Evolutionary conservation across 163 green algal species (phyloP), one percentile per base, ranked within the genome.

Genomic region (Volvox carteri): DNA sequence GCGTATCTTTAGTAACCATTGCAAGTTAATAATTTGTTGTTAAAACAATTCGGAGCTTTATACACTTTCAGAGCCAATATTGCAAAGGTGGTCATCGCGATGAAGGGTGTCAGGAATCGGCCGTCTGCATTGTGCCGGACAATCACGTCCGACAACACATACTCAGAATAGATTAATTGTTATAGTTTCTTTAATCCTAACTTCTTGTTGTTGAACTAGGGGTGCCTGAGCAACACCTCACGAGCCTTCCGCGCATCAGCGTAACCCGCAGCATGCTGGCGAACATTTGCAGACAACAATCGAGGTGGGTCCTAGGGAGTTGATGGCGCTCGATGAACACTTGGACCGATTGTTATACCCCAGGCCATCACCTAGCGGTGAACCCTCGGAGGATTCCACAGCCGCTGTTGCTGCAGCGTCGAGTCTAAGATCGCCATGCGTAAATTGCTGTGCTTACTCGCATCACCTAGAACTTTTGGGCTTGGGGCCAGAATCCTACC

Each of bases 241-340:
- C 70, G 39, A 54, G 25, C 70, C 37, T 18, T 42, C 39, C 1
- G 1, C 9, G 46, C 65, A 39, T 75, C 30, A n/a, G n/a, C n/a
- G 8, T 75, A 48, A 21, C 21, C 65, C 65, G 30, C 73, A 86
- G 8, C 25, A 86, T 86, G 78, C 78, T 86, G 25, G 37, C 78
- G 14, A 86, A 56, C 39, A 62, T 86, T 33, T 76, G 52, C 78
- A 60, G 56, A 39, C 78, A 86, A 37, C 75, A 84, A 30, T 75
- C 78, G 21, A 60, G 78, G 78, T 86, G 28, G 30, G 75, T 80
- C 25, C 23, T 35, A 39, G 39, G 1, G 4, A 48, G 37, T n/a
- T 50, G 33, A 46, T 48, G 30, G 30, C 18, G 4, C 33, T 50
- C 12, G 25, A 44, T 46, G 25, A 50, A 33, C n/a, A 5, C 3